phyloP scores from a whole-genome alignment of 2,329 filamentous ascomycete genomes.

The Zasmidium cellare region DNA sequence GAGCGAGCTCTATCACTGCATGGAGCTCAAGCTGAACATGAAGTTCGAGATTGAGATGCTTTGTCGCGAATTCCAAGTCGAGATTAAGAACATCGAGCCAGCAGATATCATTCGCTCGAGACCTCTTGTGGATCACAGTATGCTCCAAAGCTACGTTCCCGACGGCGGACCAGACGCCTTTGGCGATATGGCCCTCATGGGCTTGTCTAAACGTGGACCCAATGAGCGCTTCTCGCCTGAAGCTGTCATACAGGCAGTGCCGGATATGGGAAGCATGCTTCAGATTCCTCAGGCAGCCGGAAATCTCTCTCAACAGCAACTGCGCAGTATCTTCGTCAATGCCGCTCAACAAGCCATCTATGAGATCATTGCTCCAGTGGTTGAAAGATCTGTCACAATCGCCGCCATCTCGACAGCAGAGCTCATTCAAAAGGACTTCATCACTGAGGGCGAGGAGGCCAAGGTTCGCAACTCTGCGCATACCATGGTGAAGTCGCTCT shows the following conservation, averaged over 20 bases:
- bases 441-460: constrained; percentile 86
- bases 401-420: constrained; percentile 95
- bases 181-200: constrained; percentile 73
- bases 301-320: constrained; percentile 67
- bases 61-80: constrained; percentile 87
- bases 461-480: constrained; percentile 82
- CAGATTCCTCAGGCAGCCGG: constrained; percentile 76
- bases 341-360: constrained; percentile 88
- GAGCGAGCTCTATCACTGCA: constrained; percentile 89
- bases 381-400: constrained; percentile 96
- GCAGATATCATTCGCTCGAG: constrained; percentile 83
- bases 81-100: constrained; percentile 87
- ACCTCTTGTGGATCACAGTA: constrained; percentile 36
- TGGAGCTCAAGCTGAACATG: constrained; percentile 90
- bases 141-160: constrained; percentile 39
- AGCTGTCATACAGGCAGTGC: constrained; percentile 75
- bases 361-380: constrained; percentile 96
- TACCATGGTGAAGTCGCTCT: constrained; percentile 92
- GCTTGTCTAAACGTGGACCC: constrained; percentile 61
- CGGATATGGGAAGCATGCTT: constrained; percentile 77
- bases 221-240: constrained; percentile 74
- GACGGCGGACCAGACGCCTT: constrained; percentile 69
- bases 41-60: constrained; percentile 99
- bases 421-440: constrained; percentile 94
- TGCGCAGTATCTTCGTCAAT: constrained; percentile 73